These are phyloP conservation scores for Colletotrichum coccodes DNA, from an alignment of 2,329 filamentous ascomycete genomes.

Conservation along the genomic window DNA sequence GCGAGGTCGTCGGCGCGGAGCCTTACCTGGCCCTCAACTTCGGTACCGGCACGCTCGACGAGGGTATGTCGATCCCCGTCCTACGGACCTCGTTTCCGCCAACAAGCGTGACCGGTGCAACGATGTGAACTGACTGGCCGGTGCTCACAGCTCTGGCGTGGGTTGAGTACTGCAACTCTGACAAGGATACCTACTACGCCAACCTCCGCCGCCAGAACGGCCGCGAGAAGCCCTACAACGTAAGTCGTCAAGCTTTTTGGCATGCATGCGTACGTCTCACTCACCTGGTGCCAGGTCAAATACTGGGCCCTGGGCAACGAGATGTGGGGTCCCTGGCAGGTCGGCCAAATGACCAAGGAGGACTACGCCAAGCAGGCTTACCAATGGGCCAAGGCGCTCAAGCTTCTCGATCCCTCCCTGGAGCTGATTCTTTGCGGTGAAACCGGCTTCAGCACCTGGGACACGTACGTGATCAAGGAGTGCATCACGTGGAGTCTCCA, in stretches of 20 bases:
- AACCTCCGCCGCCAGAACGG: constrained; percentile 83
- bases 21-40: constrained; percentile 86
- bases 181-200: constrained; percentile 82
- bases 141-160: constrained; percentile 68
- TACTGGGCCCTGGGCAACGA: constrained; percentile 90
- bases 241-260: constrained; percentile 7
- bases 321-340: constrained; percentile 74
- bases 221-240: constrained; percentile 78
- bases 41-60: constrained; percentile 72
- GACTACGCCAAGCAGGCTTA: constrained; percentile 75
- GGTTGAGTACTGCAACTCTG: constrained; percentile 88
- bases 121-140: background rate
- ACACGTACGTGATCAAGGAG: constrained; percentile 77
- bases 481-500: constrained; percentile 60
- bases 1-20: constrained; percentile 76
- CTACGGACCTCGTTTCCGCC: background rate
- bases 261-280: background rate
- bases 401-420: constrained; percentile 76
- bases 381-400: constrained; percentile 79
- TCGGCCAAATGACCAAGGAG: constrained; percentile 75
- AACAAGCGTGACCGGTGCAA: background rate
- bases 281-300: constrained; percentile 62
- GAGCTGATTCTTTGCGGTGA: constrained; percentile 80
- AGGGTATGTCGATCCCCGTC: constrained; percentile 38
- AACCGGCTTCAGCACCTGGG: constrained; percentile 76